Evolutionary conservation across 78 protist genomes (phyloP).

Genomic region (Protostelium mycophagum): DNA sequence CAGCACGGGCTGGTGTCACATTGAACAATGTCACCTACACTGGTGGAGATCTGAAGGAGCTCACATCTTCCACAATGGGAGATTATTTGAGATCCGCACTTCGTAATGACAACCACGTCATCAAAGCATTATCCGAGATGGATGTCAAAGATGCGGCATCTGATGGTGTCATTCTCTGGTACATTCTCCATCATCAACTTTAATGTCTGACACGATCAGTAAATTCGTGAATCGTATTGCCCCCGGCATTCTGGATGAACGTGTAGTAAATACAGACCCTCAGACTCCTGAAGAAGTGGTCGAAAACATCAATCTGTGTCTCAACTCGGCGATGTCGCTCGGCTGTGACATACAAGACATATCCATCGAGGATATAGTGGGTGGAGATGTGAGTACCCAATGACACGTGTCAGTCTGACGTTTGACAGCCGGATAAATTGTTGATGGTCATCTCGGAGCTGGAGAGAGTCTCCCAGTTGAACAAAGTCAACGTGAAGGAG

Average conservation of each 20-base stretch:
- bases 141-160: neutral
- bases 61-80: neutral
- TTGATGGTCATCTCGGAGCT: neutral
- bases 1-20: no score
- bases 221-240: neutral
- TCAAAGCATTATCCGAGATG: neutral
- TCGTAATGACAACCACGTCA: neutral
- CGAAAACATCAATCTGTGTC: neutral
- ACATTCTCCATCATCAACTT: neutral
- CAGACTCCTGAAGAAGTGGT: neutral
- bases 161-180: neutral
- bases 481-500: neutral
- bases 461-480: neutral
- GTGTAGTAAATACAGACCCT: neutral
- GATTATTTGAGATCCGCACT: neutral
- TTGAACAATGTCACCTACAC: no score
- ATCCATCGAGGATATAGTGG: neutral
- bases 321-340: neutral
- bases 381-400: neutral
- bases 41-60: neutral
- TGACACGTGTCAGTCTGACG: neutral
- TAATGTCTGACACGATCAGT: neutral
- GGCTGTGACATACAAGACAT: neutral
- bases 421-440: neutral
- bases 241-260: neutral